phyloP scores from a whole-genome alignment of 2,329 filamentous ascomycete species.

The Botrytis galanthina region DNA sequence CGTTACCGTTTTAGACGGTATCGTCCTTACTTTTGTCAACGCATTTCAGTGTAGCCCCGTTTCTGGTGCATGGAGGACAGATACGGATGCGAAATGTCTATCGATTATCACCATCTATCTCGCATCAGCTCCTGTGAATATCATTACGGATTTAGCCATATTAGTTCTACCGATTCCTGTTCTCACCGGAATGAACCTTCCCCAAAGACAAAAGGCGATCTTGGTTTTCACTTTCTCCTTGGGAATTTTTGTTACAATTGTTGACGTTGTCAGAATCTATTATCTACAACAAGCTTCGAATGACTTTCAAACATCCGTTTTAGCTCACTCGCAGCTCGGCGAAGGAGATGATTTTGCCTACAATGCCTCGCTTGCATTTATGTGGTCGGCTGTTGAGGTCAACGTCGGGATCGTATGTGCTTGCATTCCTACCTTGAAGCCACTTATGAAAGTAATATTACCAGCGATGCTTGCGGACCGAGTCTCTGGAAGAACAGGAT shows the following conservation, averaged over 20 bases:
- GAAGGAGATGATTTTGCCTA: constrained; percentile 56
- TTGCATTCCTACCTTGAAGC: constrained; percentile 90
- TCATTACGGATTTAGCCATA: constrained; percentile 86
- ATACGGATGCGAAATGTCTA: constrained; percentile 42
- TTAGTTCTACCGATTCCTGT: constrained; percentile 86
- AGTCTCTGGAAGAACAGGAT: constrained; percentile 5
- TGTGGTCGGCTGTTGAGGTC: constrained; percentile 93
- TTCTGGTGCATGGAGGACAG: constrained; percentile 58
- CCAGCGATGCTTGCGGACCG: constrained; percentile 35
- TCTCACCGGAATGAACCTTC: constrained; percentile 80
- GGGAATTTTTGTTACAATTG: constrained; percentile 81
- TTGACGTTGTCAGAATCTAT: constrained; percentile 86
- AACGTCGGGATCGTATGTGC: constrained; percentile 87
- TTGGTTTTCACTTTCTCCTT: constrained; percentile 82
- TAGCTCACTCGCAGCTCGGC: constrained; percentile 41
- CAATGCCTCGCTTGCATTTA: constrained; percentile 80
- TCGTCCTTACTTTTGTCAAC: constrained; percentile 80
- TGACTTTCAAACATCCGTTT: constrained; percentile 20
- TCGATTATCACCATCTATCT: constrained; percentile 63
- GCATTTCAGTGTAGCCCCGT: constrained; percentile 82
- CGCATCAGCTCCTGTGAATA: constrained; percentile 82
- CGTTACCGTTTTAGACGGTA: constrained; percentile 75
- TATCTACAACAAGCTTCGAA: constrained; percentile 64
- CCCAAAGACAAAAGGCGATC: constrained; percentile 82
- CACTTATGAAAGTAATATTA: constrained; percentile 59